Evolutionary conservation across 176 grass and related monocot genomes (phyloP).

Genomic region (bread wheat (Triticum aestivum)): DNA sequence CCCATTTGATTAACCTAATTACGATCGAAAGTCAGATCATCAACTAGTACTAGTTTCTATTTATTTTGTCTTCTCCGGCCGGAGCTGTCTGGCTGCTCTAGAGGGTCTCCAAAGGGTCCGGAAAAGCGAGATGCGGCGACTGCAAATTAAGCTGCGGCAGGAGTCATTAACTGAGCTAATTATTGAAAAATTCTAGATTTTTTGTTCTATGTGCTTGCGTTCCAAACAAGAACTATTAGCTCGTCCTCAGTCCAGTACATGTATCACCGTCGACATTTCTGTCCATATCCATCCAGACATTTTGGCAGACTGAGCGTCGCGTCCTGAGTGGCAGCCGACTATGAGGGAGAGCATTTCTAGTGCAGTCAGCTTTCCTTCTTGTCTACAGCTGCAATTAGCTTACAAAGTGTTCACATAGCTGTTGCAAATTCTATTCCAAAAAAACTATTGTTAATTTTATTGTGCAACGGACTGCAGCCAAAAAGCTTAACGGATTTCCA

Average conservation of each 20-base stretch:
- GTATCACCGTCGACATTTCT: no score
- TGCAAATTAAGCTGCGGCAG: neutral
- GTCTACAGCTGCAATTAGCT: no score
- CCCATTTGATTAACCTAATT: neutral
- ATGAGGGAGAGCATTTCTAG: no score
- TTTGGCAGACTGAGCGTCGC: no score
- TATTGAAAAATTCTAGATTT: no score
- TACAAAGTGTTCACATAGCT: neutral
- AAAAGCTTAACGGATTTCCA: neutral
- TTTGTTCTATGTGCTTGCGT: no score
- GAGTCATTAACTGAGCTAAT: neutral
- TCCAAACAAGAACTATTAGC: no score
- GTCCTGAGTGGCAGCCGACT: no score
- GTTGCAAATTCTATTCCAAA: neutral
- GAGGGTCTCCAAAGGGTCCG: conserved; percentile 3
- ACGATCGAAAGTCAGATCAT: neutral
- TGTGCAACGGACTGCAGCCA: neutral
- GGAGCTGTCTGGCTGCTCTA: neutral
- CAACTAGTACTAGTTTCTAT: neutral
- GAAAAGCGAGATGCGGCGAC: conserved; percentile 27
- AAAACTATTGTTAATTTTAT: no score
- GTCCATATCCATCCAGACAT: no score
- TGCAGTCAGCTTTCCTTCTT: no score
- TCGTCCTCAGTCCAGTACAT: no score
- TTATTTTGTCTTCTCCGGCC: neutral